phyloP scores from a whole-genome alignment of 345 rosid species.

The Chamaenerion angustifolium region DNA sequence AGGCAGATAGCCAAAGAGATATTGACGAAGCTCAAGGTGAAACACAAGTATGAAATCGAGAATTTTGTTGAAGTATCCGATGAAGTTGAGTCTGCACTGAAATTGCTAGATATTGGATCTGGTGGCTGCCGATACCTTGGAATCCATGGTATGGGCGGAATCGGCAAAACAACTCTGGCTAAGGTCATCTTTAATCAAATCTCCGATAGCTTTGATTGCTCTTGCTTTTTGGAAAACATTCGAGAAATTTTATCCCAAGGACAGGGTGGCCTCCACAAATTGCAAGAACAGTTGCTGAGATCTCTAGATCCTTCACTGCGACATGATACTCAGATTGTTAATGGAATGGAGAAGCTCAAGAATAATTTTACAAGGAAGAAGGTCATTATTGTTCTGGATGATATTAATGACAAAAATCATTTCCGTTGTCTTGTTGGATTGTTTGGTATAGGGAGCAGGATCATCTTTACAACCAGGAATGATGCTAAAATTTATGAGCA shows the following conservation, averaged over 20 bases:
- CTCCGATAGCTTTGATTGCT: not conserved
- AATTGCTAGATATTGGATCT: not conserved
- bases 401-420: too few species aligned
- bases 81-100: not conserved
- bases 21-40: not conserved
- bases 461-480: too few species aligned
- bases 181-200: not conserved
- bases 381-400: too few species aligned
- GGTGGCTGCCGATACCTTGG: not conserved
- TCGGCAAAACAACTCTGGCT: not conserved
- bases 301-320: too few species aligned
- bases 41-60: not conserved
- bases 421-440: too few species aligned
- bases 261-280: not conserved
- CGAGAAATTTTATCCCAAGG: not conserved
- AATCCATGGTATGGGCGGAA: slow-evolving; percentile 1
- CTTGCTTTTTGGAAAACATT: not conserved
- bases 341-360: too few species aligned
- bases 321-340: too few species aligned
- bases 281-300: not conserved
- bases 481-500: too few species aligned
- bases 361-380: too few species aligned
- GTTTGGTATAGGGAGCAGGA: too few species aligned
- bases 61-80: not conserved
- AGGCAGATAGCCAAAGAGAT: not conserved